A percentile compares a stretch with the other conserved stretches of the same genome.
These are phyloP conservation scores for Neodidymelliopsis sp. DNA, from an alignment of 2,329 filamentous ascomycete species.

Conservation along the genomic window DNA sequence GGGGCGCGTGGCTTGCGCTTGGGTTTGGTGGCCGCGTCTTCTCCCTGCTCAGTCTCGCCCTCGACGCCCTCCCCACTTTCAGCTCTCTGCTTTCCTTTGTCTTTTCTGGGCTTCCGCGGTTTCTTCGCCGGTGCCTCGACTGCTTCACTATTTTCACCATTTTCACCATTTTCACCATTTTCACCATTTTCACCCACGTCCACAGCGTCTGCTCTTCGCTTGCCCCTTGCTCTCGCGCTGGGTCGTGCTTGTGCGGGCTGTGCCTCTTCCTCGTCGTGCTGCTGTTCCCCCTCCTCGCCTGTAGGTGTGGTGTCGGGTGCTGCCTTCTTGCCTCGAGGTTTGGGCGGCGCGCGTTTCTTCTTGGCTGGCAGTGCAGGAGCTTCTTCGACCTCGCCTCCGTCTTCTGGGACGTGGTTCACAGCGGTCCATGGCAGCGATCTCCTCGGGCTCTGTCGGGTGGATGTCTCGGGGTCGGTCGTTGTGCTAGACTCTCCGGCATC, in stretches of 20 bases:
- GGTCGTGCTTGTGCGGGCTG: conserved; percentile 18
- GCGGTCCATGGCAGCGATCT: conserved; percentile 35
- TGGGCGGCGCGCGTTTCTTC: conserved; percentile 24
- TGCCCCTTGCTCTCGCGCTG: conserved; percentile 29
- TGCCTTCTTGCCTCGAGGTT: conserved; percentile 18
- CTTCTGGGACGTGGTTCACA: conserved; percentile 37
- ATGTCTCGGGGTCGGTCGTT: neutral
- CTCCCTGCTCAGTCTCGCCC: conserved; percentile 17
- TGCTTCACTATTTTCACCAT: conserved; percentile 23
- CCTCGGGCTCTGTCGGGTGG: conserved; percentile 15
- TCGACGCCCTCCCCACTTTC: conserved; percentile 17
- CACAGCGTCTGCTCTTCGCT: conserved; percentile 21
- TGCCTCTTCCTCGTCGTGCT: conserved; percentile 21
- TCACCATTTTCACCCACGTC: conserved; percentile 21
- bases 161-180: too few relatives aligned
- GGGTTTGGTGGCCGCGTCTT: conserved; percentile 17
- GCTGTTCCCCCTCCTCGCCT: conserved; percentile 9
- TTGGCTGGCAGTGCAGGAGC: conserved; percentile 14
- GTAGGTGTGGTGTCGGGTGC: neutral
- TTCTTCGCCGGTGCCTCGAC: conserved; percentile 31
- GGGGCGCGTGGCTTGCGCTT: conserved; percentile 30
- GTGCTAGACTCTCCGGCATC: neutral
- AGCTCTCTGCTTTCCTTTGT: conserved; percentile 26
- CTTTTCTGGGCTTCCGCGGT: conserved; percentile 38
- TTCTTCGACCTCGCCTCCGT: conserved; percentile 17